Conservation (phyloP, 2,329 filamentous ascomycete genomes). For the Penicillium sp. region DNA sequence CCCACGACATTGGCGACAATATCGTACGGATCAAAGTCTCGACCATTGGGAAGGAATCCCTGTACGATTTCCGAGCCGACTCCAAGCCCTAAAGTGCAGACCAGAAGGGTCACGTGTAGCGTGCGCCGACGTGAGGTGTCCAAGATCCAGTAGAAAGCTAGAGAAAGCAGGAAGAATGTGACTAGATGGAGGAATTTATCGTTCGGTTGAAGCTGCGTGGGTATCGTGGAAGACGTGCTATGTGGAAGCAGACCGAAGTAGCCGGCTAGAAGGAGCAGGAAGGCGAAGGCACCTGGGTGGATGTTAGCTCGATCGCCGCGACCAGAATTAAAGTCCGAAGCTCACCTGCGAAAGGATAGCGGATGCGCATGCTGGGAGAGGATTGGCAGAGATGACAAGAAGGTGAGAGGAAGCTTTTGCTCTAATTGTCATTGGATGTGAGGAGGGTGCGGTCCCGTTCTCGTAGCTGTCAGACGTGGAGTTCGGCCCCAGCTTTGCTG, state of each 20-base stretch:
- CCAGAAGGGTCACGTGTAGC: conserved; percentile 76
- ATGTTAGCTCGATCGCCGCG: conserved; percentile 12
- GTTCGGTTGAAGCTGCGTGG: conserved; percentile 63
- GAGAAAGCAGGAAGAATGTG: conserved; percentile 86
- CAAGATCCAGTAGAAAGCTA: conserved; percentile 91
- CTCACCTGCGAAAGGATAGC: conserved; percentile 84
- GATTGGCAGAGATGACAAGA: not conserved
- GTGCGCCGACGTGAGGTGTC: conserved; percentile 85
- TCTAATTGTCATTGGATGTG: not conserved
- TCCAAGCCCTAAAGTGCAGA: conserved; percentile 68
- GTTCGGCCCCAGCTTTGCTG: conserved; percentile 18
- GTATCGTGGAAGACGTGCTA: conserved; percentile 38
- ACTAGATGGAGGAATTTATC: conserved; percentile 87
- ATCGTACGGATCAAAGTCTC: conserved; percentile 76
- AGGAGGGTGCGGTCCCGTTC: not conserved
- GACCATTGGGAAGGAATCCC: conserved; percentile 69
- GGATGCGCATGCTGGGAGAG: conserved; percentile 70
- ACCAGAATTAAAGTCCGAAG: conserved; percentile 18
- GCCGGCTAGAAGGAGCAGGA: conserved; percentile 71
- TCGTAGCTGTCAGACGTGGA: conserved; percentile 16
- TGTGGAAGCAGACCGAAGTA: conserved; percentile 74
- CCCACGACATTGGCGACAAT: conserved; percentile 86
- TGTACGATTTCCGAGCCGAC: conserved; percentile 61
- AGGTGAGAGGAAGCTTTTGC: conserved; percentile 1
- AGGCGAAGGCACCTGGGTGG: conserved; percentile 61